Base-by-base conservation (phyloP, 164 flowering plant genomes). In the Vitis labrusca region DNA sequence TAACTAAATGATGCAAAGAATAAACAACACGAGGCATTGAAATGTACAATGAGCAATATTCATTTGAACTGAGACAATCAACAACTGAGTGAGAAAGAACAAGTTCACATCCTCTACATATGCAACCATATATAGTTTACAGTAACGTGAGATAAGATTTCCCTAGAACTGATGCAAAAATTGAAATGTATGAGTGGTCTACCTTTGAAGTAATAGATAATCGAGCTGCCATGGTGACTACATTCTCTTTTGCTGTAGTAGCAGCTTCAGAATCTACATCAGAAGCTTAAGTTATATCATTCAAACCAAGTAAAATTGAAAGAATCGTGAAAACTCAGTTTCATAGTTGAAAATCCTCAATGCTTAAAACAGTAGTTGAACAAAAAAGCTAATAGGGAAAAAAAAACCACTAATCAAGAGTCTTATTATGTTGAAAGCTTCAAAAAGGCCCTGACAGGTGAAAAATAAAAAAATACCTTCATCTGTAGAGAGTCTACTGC, bases 121-220 rank as follows among this genome's bases (percentile, higher is more conserved):
- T 37, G 44, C 44, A 37, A 12, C 50, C 15, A 61, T 16, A 16
- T 9, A 47, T 0, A 62, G 52, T 44, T 61, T 44, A 64, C 1
- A 37, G 44, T 37, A 37, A 37, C 10, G 17, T 51, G 16, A 64
- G n/a, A 29, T n/a, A 64, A 52, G 44, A 37, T 37, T 37, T 3
- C 1, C 7, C 44, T 23, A 37, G 44, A 37, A 37, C 44, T 37
- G 44, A 4, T 37, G 44, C 44, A 37, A 27, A 63, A 48, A 30
- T 16, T 17, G 37, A 32, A 17, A 63, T 23, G 48, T 23, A 23
- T 0, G 2, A 23, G 27, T 23, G 44, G 5, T 37, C 15, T 66
- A 94, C 99, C 97, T 91, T 95, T 73, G 99, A 86, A 61, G 85
- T 73, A 57, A 91, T 59, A 32, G 98, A 90, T 64, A 85, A 62